phyloP scores from a whole-genome alignment of 179 eudicot species.

The Patellifolia procumbens region DNA sequence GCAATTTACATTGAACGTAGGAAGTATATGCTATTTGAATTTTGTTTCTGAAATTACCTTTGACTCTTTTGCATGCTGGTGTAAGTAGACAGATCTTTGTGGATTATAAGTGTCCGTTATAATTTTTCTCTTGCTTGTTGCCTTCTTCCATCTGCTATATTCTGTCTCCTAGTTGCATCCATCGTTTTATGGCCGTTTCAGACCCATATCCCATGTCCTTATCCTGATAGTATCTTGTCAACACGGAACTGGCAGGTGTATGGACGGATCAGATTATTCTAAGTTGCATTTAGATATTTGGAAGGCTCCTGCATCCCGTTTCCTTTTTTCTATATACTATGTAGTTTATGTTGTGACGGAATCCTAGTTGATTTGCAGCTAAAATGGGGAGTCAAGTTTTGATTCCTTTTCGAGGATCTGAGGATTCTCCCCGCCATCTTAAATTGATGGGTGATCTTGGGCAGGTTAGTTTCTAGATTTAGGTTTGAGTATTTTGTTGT shows the following conservation, averaged over 20 bases:
- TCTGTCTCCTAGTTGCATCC: too few species aligned
- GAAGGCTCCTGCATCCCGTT: neutral
- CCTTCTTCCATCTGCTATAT: too few species aligned
- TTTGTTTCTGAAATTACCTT: neutral
- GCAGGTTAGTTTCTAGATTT: constrained; percentile 51
- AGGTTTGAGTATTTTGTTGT: neutral
- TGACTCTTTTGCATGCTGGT: neutral
- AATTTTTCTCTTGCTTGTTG: too few species aligned
- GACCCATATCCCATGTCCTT: neutral
- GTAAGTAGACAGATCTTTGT: neutral
- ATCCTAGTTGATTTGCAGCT: constrained; percentile 52
- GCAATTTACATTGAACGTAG: too few species aligned
- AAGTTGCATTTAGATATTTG: neutral
- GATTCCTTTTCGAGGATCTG: constrained; percentile 96
- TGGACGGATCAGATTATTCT: neutral
- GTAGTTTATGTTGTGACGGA: constrained; percentile 13
- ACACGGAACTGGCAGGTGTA: neutral
- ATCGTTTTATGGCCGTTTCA: neutral
- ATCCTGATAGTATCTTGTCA: neutral
- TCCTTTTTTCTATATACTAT: constrained; percentile 3
- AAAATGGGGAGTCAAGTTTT: constrained; percentile 97
- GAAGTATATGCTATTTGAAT: too few species aligned
- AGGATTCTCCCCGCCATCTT: constrained; percentile 93
- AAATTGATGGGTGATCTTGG: constrained; percentile 99
- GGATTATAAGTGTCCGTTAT: neutral